Base-by-base conservation (phyloP, 2,329 filamentous ascomycete genomes). In the Lachnellula occidentalis region DNA sequence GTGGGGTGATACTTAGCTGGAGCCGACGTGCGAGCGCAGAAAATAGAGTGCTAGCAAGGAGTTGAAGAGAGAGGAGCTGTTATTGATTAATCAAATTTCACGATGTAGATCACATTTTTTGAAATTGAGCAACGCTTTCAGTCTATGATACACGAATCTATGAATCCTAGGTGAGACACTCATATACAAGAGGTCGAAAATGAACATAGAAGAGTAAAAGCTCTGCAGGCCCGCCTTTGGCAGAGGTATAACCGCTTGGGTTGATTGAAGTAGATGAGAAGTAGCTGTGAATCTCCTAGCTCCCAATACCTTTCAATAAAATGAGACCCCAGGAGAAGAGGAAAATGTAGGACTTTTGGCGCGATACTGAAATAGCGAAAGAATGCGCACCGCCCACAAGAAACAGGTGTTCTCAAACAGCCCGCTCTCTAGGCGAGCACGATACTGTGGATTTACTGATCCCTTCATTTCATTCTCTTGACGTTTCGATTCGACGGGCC, bases 391-490 rank as follows among this genome's bases (percentile, higher is more conserved):
- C 27, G 27, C 27, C 27, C 27, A 31, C 9, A 31, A 11, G 27
- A 12, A 31, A 31, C 27, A 11, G 27, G 9, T 12, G 9, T 31
- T 31, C 27, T 11, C 8, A 31, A 31, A 31, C 27, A 31, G 12
- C 27, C 27, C 27, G 9, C 27, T 31, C 24, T 9, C 27, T 4
- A 31, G 9, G 27, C 12, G 27, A 31, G 27, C 27, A 31, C 27
- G 27, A 9, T 31, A 12, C 15, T 41, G 4, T 41, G 7, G 11
- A 6, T 19, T 41, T 7, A n/a, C 7, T 19, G 17, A 15, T 46
- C 5, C 37, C 19, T 54, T 61, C 36, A 68, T 58, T 65, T 67
- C 64, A 66, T 67, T 43, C 61, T 57, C 45, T 64, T 65, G 22
- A 46, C 58, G 27, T 59, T 61, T 42, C 61, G 59, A 15, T 66